These are phyloP conservation scores for Volvox reticuliferus DNA, from an alignment of 139 green algal species.

Conservation along the genomic window DNA sequence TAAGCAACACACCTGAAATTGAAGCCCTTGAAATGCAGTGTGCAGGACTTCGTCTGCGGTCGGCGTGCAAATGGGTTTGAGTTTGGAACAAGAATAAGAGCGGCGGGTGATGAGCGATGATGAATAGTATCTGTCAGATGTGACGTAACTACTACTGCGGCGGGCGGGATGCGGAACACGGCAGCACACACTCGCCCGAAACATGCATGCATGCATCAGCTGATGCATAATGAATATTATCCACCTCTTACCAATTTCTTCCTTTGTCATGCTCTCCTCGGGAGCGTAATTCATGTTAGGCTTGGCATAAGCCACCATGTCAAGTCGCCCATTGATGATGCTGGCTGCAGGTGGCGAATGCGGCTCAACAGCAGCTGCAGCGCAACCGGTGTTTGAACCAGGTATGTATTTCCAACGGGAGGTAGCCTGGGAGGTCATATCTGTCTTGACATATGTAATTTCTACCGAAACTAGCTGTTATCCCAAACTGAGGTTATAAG, in stretches of 20 bases:
- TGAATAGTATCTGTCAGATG: no score
- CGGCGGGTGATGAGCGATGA: no score
- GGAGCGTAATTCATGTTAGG: slow-evolving; percentile 19
- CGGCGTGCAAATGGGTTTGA: no score
- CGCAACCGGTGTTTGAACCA: slow-evolving; percentile 1
- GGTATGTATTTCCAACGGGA: background rate
- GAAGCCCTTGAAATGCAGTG: background rate
- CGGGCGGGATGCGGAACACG: no score
- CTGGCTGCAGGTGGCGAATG: background rate
- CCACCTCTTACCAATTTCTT: slow-evolving; percentile 10
- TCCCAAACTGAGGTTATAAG: no score
- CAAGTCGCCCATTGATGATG: background rate
- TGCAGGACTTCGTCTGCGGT: background rate
- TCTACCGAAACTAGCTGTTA: no score
- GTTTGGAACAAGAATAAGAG: no score
- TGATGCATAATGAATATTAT: background rate
- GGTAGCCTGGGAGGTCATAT: no score
- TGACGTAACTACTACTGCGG: no score
- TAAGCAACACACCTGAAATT: background rate
- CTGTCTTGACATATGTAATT: no score
- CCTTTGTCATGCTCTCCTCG: background rate
- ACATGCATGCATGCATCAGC: no score
- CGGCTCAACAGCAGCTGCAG: background rate
- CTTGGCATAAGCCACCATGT: background rate
- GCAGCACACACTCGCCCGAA: no score